phyloP scores from a whole-genome alignment of 2,329 filamentous ascomycete species.

The Ploettnerulaceae sp. region DNA sequence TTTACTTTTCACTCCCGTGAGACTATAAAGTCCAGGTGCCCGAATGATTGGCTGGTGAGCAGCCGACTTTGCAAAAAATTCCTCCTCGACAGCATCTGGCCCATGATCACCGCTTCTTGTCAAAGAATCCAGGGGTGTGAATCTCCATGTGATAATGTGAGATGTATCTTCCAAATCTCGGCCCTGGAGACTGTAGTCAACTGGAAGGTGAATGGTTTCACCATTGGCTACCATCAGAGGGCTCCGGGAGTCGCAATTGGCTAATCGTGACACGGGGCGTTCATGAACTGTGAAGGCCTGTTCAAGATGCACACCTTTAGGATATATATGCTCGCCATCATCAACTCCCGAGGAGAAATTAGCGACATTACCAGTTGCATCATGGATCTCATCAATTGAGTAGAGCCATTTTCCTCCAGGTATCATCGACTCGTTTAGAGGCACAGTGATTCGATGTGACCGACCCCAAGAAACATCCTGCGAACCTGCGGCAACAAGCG shows the following conservation, averaged over 20 bases:
- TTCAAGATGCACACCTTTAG: conserved; percentile 58
- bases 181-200: conserved; percentile 63
- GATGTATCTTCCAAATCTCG: conserved; percentile 55
- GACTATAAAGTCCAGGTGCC: conserved; percentile 78
- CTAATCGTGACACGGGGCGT: conserved; percentile 67
- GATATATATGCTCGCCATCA: conserved; percentile 58
- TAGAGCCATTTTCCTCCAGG: conserved; percentile 81
- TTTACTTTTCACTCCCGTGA: conserved; percentile 73
- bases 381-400: conserved; percentile 83
- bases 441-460: conserved; percentile 68
- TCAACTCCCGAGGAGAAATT: conserved; percentile 65
- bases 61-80: conserved; percentile 55
- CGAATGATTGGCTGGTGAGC: conserved; percentile 64
- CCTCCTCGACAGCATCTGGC: conserved; percentile 51
- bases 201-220: conserved; percentile 60
- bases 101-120: conserved; percentile 67
- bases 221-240: conserved; percentile 82
- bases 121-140: conserved; percentile 68
- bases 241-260: conserved; percentile 71
- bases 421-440: conserved; percentile 84
- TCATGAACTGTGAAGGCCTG: conserved; percentile 84
- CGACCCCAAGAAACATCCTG: conserved; percentile 78
- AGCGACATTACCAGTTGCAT: conserved; percentile 82
- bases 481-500: conserved; percentile 51
- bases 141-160: conserved; percentile 74